These are phyloP conservation scores for Cercospora sp. DNA, from an alignment of 2,329 filamentous ascomycete genomes.

Conservation along the genomic window DNA sequence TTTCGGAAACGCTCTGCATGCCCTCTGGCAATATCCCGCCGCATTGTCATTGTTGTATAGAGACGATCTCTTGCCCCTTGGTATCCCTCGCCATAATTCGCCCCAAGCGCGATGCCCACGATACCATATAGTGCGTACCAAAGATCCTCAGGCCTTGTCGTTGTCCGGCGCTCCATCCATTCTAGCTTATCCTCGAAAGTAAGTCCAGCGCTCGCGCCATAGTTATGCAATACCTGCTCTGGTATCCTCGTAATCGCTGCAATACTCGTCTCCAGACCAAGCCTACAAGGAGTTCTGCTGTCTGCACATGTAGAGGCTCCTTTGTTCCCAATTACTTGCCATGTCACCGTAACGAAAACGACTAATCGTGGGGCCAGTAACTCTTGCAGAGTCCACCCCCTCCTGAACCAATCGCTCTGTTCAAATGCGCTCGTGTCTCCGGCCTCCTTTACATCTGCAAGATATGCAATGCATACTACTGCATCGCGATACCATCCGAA, in stretches of 20 bases:
- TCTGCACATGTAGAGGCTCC: neutral
- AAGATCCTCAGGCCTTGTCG: too few species aligned
- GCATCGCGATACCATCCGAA: constrained; percentile 28
- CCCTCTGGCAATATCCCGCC: too few species aligned
- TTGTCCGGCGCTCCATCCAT: too few species aligned
- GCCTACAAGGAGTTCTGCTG: constrained; percentile 3
- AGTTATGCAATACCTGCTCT: constrained; percentile 21
- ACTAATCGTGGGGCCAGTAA: constrained; percentile 26
- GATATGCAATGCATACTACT: constrained; percentile 27
- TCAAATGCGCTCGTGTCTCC: constrained; percentile 10
- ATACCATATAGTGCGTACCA: too few species aligned
- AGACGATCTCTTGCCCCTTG: too few species aligned
- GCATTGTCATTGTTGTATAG: too few species aligned
- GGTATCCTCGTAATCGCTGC: constrained; percentile 19
- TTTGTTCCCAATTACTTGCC: constrained; percentile 31
- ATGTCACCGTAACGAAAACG: constrained; percentile 24
- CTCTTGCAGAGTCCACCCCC: constrained; percentile 33
- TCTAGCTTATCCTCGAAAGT: constrained; percentile 20
- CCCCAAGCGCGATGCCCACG: too few species aligned
- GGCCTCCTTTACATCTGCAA: constrained; percentile 19
- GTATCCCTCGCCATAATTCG: too few species aligned
- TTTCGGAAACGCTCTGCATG: too few species aligned
- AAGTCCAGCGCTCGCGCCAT: constrained; percentile 10
- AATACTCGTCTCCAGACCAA: constrained; percentile 16
- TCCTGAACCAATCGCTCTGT: constrained; percentile 27